Evolutionary conservation across 2,329 filamentous ascomycete genomes (phyloP).

Genomic region (Nemania serpens): DNA sequence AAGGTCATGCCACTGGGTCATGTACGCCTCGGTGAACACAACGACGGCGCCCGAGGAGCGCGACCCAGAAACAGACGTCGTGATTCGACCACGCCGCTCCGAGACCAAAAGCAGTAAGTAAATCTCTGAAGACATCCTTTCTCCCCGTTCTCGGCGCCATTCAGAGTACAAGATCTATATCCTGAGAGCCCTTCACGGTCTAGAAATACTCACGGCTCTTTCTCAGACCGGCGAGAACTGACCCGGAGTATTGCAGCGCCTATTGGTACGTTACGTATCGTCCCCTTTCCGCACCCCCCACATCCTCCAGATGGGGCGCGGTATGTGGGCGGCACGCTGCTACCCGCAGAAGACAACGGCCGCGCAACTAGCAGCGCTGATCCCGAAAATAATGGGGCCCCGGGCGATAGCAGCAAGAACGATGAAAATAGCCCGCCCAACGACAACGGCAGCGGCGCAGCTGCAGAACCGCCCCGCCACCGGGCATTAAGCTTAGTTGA

Average conservation of each 20-base stretch:
- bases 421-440: background rate
- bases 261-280: conserved; percentile 77
- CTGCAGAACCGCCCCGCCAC: background rate
- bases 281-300: conserved; percentile 76
- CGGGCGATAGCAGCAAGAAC: background rate
- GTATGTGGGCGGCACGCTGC: conserved; percentile 53
- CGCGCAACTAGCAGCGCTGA: background rate
- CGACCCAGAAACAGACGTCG: conserved; percentile 48
- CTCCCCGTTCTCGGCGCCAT: background rate
- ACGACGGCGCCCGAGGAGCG: conserved; percentile 48
- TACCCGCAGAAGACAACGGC: conserved; percentile 24
- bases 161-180: background rate
- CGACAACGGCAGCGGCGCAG: background rate
- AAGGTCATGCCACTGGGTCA: conserved; percentile 83
- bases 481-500: conserved; percentile 26
- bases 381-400: background rate
- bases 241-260: conserved; percentile 44
- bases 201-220: background rate
- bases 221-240: background rate
- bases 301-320: conserved; percentile 60
- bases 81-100: conserved; percentile 50
- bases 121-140: background rate
- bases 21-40: conserved; percentile 69
- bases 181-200: background rate
- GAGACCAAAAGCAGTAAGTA: conserved; percentile 45